Base-by-base conservation (phyloP, 306 rosid genomes). In the Citrullus mucosospermus region DNA sequence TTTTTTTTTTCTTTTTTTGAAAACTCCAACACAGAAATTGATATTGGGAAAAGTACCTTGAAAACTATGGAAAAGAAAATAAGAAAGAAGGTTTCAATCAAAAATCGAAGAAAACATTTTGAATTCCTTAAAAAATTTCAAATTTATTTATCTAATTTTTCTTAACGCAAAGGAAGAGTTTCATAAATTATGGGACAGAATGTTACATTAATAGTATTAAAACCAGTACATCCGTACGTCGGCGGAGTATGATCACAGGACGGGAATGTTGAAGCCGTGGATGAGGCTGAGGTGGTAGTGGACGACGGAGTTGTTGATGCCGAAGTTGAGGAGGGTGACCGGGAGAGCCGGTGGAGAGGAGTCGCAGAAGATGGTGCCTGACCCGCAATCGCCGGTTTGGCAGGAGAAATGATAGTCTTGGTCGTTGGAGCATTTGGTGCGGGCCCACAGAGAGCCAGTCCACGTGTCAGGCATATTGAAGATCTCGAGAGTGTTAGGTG, bases 401-500 rank as follows among this genome's bases (percentile, higher is more conserved):
- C 79, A 80, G 9, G 87, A 80, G 61, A 85, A 88, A 25, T 78
- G 73, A 2, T 14, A 4, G 1, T 81, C 44, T 34, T 30, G 70
- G 36, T 80, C 65, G 67, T 4, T 10, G 62, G 53, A n/a, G 62
- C 83, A 73, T 6, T 73, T 80, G 32, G 83, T 73, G 14, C 83
- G 77, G 10, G 9, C 83, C 75, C 83, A 80, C 2, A 80, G 15
- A 55, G 79, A 73, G n/a, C 79, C 83, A 1, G 10, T 50, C 39
- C 82, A 88, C 5, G 25, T 17, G 58, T 88, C 86, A 0, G 82
- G 85, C 87, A 81, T 85, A n/a, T 0, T 11, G 78, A 80, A 83
- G 7, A 72, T 41, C 13, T 62, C 61, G 0, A 16, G 41, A 2
- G 34, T 11, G 8, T 15, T 1, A 0, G 75, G 75, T 2, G 16